Percentiles rank a stretch among this genome's conserved stretches.
Conservation (phyloP, 164 flowering plant genomes). For the Hamamelis virginiana region DNA sequence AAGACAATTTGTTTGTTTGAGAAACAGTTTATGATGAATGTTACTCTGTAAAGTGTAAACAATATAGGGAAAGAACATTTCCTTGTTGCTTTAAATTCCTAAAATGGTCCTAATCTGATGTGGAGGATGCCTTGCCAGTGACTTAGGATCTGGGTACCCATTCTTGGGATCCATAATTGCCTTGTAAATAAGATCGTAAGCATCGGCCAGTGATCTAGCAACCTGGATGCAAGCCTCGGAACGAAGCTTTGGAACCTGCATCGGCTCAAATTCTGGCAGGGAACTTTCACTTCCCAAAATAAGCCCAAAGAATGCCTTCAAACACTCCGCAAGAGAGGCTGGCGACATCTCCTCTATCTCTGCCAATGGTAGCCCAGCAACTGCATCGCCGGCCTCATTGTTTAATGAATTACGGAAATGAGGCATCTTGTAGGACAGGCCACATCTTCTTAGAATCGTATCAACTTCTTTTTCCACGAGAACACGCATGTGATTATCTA, state of each 20-base stretch:
- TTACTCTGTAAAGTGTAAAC: too few relatives aligned
- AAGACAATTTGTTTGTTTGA: too few relatives aligned
- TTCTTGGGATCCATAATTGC: constrained; percentile 81
- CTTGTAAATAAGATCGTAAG: constrained; percentile 67
- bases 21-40: too few relatives aligned
- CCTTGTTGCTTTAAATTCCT: constrained; percentile 51
- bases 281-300: constrained; percentile 78
- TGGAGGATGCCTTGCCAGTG: constrained; percentile 95
- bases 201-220: constrained; percentile 70
- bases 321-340: constrained; percentile 63
- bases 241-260: constrained; percentile 81
- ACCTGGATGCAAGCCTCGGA: constrained; percentile 67
- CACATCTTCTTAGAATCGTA: constrained; percentile 67
- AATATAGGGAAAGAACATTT: too few relatives aligned
- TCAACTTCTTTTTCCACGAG: constrained; percentile 85
- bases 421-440: constrained; percentile 59
- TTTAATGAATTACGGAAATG: constrained; percentile 39
- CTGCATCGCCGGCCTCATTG: constrained; percentile 18
- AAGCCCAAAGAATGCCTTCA: constrained; percentile 74
- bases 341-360: constrained; percentile 73
- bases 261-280: constrained; percentile 86
- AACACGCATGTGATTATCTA: constrained; percentile 46
- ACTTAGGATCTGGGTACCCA: constrained; percentile 76
- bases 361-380: constrained; percentile 42
- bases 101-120: constrained; percentile 88